Conservation (phyloP, 441 rosid species). For the Populus trichocarpa region DNA sequence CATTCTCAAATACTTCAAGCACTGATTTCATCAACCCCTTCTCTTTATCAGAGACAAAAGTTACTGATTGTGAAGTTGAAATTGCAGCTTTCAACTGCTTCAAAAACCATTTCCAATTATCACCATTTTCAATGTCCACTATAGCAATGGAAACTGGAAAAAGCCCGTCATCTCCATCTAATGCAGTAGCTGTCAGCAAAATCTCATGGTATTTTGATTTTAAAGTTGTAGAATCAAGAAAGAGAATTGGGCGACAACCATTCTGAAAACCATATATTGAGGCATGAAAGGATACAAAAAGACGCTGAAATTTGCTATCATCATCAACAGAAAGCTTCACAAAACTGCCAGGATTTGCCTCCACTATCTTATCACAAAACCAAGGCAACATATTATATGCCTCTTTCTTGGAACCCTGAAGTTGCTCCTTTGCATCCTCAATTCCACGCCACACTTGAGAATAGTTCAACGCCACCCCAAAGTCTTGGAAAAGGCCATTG, state of each 20-base stretch:
- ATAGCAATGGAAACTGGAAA: slow-evolving; percentile 69
- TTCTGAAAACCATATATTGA: slow-evolving; percentile 61
- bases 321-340: slow-evolving; percentile 51
- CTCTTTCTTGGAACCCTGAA: slow-evolving; percentile 79
- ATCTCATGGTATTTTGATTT: slow-evolving; percentile 82
- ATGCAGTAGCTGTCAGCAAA: slow-evolving; percentile 71
- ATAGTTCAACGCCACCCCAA: slow-evolving; percentile 76
- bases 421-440: slow-evolving; percentile 82
- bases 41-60: slow-evolving; percentile 68
- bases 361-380: slow-evolving; percentile 58
- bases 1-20: slow-evolving; percentile 61
- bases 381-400: slow-evolving; percentile 68
- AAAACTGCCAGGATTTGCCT: slow-evolving; percentile 75
- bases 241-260: slow-evolving; percentile 87
- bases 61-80: slow-evolving; percentile 48
- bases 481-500: slow-evolving; percentile 56
- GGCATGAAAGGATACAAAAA: slow-evolving; percentile 68
- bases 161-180: slow-evolving; percentile 78
- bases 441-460: slow-evolving; percentile 85
- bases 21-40: slow-evolving; percentile 58
- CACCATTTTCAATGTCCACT: slow-evolving; percentile 71
- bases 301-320: slow-evolving; percentile 64
- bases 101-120: slow-evolving; percentile 78
- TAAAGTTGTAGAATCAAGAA: slow-evolving; percentile 67
- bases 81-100: slow-evolving; percentile 61